phyloP scores from a whole-genome alignment of 352 stramenopile genomes.

The Phytophthora litchii region DNA sequence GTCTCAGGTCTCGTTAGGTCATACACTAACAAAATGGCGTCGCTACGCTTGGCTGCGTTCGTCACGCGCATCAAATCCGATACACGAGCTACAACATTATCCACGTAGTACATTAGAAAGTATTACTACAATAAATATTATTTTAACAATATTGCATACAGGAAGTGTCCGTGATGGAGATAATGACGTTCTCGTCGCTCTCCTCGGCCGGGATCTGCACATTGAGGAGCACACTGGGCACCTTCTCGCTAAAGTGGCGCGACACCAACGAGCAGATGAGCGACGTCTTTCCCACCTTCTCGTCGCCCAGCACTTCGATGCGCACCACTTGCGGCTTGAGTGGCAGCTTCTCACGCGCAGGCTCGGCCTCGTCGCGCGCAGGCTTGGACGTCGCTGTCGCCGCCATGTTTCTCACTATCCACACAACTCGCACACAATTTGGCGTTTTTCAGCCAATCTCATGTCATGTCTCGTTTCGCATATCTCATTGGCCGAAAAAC shows the following conservation, averaged over 20 bases:
- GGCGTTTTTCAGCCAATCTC: conserved; percentile 16
- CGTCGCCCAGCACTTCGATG: conserved; percentile 90
- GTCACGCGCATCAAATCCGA: conserved; percentile 85
- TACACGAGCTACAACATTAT: conserved; percentile 49
- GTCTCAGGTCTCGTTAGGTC: conserved; percentile 85
- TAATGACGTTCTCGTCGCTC: conserved; percentile 89
- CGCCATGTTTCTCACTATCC: conserved; percentile 33
- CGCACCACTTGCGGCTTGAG: conserved; percentile 84
- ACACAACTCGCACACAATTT: conserved; percentile 8
- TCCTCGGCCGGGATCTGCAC: conserved; percentile 90
- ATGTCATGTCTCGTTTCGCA: neutral
- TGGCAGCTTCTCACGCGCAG: conserved; percentile 52
- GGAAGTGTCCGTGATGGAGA: conserved; percentile 90
- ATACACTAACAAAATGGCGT: conserved; percentile 89
- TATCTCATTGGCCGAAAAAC: conserved; percentile 32
- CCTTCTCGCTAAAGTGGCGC: conserved; percentile 88
- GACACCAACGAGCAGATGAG: conserved; percentile 92
- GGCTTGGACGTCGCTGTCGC: conserved; percentile 34
- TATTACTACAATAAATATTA: neutral
- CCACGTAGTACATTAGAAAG: neutral
- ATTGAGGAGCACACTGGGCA: conserved; percentile 86
- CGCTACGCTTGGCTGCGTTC: conserved; percentile 85
- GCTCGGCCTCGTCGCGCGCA: conserved; percentile 31
- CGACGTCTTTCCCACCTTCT: conserved; percentile 92
- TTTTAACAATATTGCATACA: conserved; percentile 43